Base-by-base conservation (phyloP, 2,329 filamentous ascomycete genomes). In the Ciborinia camelliae region DNA sequence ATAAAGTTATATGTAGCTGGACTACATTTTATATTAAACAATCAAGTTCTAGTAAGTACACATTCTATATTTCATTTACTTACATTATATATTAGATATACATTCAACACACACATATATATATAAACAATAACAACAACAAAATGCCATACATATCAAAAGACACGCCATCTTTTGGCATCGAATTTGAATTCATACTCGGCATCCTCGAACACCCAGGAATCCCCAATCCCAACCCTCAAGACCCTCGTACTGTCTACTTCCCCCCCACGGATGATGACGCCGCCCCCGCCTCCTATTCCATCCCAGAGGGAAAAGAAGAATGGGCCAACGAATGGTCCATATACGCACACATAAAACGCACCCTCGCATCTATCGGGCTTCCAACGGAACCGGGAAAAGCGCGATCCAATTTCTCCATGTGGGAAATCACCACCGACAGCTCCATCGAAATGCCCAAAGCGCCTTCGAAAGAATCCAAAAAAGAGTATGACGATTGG, bases 181-280 rank as follows among this genome's bases (percentile, higher is more conserved):
- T 73, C 20, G 72, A 74, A 47, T 39, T 71, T 3, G 71, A 74
- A 50, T 71, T 73, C 28, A 32, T 62, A 4, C 10, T 66, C 5
- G 64, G 53, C 1, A 62, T 58, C n/a, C 18, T 67, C 1, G 39
- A 18, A 3, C 10, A 58, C n/a, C 54, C 58, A 10, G 26, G 30
- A 3, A 37, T 6, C 15, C 28, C 26, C 26, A 65, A 52, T 28
- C 28, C 51, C 26, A 45, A 53, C 28, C 58, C 30, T 20, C 53
- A 37, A 0, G 37, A 51, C 50, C 58, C 55, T 7, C 61, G 35
- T 8, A 43, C 28, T 12, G 53, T 58, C 14, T 58, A 51, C 20
- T 62, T 66, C 18, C 53, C 39, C 10, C 3, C 51, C 20, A 37
- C 20, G 5, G 10, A 47, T 10, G 14, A 32, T 3, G 59, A 60